phyloP scores from a whole-genome alignment of 2,329 filamentous ascomycete species.

The Apiospora arundinis region DNA sequence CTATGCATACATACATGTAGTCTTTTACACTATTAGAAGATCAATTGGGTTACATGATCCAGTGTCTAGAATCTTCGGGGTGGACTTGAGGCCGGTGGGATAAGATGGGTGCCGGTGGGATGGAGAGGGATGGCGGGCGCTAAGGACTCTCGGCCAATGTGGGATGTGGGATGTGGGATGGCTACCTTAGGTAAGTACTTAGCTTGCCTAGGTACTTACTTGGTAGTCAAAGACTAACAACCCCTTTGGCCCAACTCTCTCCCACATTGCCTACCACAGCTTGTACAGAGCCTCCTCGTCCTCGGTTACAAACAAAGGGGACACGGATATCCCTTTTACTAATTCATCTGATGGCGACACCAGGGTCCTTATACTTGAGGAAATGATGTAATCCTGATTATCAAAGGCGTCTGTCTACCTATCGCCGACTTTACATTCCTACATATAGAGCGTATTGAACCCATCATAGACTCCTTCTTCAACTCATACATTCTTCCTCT shows the following conservation, averaged over 20 bases:
- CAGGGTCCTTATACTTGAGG: not conserved
- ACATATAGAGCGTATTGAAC: not conserved
- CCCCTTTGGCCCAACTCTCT: not conserved
- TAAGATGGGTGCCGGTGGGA: not conserved
- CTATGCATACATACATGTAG: no score
- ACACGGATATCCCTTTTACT: not conserved
- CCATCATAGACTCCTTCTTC: not conserved
- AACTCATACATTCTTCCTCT: not conserved
- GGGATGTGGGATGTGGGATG: slow-evolving; percentile 14
- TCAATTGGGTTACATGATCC: no score
- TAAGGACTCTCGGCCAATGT: not conserved
- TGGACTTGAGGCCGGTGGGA: not conserved
- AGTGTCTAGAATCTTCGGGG: no score
- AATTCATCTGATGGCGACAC: not conserved
- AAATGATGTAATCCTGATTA: not conserved
- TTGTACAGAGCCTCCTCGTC: not conserved
- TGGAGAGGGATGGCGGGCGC: not conserved
- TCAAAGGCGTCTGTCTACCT: not conserved
- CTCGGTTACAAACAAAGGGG: not conserved
- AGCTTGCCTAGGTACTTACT: no score
- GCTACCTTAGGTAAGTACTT: no score
- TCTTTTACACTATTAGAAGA: no score
- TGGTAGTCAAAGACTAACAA: not conserved
- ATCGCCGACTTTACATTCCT: not conserved
- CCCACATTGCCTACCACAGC: not conserved